Conservation (phyloP, 1,284 basidiomycete species). For the Ceratobasidium sp. region DNA sequence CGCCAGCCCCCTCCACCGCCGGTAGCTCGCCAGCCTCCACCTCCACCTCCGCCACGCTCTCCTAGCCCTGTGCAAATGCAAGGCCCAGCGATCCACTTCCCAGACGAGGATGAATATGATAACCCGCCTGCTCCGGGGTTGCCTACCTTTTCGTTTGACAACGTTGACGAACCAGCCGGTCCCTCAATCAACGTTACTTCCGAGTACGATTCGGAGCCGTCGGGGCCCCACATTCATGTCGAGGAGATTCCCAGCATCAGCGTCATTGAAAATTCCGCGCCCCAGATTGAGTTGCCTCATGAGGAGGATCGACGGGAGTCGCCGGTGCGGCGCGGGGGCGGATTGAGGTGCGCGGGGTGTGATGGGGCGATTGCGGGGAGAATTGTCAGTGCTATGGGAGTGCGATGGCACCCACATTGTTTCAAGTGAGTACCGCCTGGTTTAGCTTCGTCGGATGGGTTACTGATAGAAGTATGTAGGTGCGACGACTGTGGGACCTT, state of each 20-base stretch:
- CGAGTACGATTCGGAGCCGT: slow-evolving; percentile 16
- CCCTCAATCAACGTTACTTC: slow-evolving; percentile 31
- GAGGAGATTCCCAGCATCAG: slow-evolving; percentile 38
- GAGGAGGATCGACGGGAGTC: slow-evolving; percentile 26
- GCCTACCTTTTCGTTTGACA: slow-evolving; percentile 40
- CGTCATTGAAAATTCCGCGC: slow-evolving; percentile 30
- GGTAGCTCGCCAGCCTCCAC: slow-evolving; percentile 42
- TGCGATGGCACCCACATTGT: slow-evolving; percentile 93
- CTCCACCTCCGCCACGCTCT: slow-evolving; percentile 51
- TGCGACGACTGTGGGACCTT: slow-evolving; percentile 86
- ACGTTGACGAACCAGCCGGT: slow-evolving; percentile 36
- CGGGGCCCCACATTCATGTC: slow-evolving; percentile 39
- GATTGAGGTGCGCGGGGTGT: slow-evolving; percentile 72
- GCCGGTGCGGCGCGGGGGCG: slow-evolving; percentile 34
- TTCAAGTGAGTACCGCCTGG: slow-evolving; percentile 65
- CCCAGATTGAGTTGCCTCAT: slow-evolving; percentile 8
- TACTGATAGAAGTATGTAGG: slow-evolving; percentile 54
- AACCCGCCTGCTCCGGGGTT: slow-evolving; percentile 29
- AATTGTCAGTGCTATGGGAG: slow-evolving; percentile 90
- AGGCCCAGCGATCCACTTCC: slow-evolving; percentile 30
- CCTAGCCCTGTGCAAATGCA: slow-evolving; percentile 33
- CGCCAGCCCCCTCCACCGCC: slow-evolving; percentile 34
- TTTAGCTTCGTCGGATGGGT: slow-evolving; percentile 2
- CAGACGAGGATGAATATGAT: slow-evolving; percentile 14
- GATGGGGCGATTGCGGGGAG: slow-evolving; percentile 86